phyloP scores from a whole-genome alignment of 75 land plant species.

The Sequoiadendron giganteum region DNA sequence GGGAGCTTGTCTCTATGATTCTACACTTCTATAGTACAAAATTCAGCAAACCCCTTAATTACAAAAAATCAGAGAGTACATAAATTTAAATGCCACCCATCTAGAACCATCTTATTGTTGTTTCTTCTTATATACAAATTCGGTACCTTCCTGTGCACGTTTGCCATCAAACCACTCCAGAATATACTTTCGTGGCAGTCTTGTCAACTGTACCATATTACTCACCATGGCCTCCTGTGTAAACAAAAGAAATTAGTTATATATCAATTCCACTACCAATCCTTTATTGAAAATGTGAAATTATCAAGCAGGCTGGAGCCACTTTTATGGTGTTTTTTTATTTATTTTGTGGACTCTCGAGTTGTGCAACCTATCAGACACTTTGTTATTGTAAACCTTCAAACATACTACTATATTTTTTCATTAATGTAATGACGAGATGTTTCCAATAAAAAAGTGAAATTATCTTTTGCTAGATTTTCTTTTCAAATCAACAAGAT shows the following conservation, averaged over 20 bases:
- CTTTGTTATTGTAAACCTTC: not conserved
- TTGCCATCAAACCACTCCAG: slow-evolving; percentile 83
- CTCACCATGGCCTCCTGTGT: slow-evolving; percentile 76
- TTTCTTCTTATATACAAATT: slow-evolving; percentile 4
- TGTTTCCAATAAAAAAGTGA: not conserved
- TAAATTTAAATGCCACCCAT: not conserved
- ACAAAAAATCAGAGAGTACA: not conserved
- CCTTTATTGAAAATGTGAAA: slow-evolving; percentile 1
- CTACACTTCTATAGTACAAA: not conserved
- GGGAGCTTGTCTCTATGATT: not conserved
- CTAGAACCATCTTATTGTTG: not conserved
- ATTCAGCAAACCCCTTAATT: not conserved
- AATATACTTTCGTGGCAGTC: slow-evolving; percentile 65
- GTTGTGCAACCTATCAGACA: too few species aligned
- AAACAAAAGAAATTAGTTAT: not conserved
- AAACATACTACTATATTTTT: not conserved
- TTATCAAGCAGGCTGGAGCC: not conserved
- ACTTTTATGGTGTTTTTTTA: too few species aligned
- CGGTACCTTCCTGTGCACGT: slow-evolving; percentile 31
- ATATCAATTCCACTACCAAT: not conserved
- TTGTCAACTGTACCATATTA: slow-evolving; percentile 77
- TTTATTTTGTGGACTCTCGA: too few species aligned
- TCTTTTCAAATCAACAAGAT: not conserved
- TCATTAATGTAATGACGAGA: too few species aligned
- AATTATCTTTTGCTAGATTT: too few species aligned